Evolutionary conservation across 352 stramenopile genomes (phyloP), one percentile per base, ranked within the genome.

Genomic region (Aphanomyces invadans): DNA sequence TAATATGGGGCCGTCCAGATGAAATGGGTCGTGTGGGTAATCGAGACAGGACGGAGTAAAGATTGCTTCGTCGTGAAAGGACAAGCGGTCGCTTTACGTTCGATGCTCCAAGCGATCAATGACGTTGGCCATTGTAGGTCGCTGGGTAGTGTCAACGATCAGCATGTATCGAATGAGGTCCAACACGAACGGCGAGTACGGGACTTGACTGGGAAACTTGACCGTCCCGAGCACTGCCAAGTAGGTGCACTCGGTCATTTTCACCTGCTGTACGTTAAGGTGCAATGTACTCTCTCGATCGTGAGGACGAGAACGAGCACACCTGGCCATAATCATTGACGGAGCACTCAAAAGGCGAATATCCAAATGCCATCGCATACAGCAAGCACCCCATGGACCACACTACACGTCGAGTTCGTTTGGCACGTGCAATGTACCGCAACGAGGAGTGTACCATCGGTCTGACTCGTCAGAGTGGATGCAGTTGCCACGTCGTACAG

Each of bases 341-440:
- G 46, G 88, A 77, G 69, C 87, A 92, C 68, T 96, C 88, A 49
- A 95, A 95, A 11, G 88, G 88, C 38, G 83, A 94, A 68, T 95
- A 95, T 4, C 88, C 88, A 68, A 95, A 95, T 39, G 83, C 83
- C 76, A 95, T 90, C 28, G 87, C 81, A 69, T 87, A 96, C 28
- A 96, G 71, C 39, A 95, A 73, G 66, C 86, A 95, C 3, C 88
- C 88, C n/a, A 96, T 75, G 10, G 84, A 92, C 87, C 87, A 96
- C 2, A 96, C 87, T 87, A 31, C 15, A 17, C n/a, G 52, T 44
- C 31, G 38, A 10, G 32, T 26, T 46, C 12, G 33, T 33, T 31
- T 9, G n/a, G n/a, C n/a, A n/a, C n/a, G n/a, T n/a, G n/a, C n/a
- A n/a, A n/a, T n/a, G n/a, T n/a, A n/a, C n/a, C n/a, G n/a, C n/a